Evolutionary conservation across 2,329 filamentous ascomycete genomes (phyloP), one percentile per base, ranked within the genome.

Genomic region (Hypoxylon sp.): DNA sequence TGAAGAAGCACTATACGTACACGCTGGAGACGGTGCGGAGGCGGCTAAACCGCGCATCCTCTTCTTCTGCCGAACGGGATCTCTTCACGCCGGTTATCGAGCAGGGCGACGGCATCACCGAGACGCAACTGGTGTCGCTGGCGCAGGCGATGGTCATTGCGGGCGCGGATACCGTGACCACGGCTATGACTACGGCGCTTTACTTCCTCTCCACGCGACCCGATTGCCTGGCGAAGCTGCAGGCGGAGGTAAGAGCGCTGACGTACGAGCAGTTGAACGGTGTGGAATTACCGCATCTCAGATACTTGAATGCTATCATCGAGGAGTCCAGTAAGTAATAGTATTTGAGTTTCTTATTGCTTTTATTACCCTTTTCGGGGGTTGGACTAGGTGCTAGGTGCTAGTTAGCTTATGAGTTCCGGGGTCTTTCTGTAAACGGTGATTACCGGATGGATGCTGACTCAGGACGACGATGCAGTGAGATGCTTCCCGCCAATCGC

Each of bases 91-190:
- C 71, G 19, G 50, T 74, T 13, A 48, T 75, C 13, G 63, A 65
- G 48, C 62, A 66, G 11, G 66, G 54, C n/a, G 60, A 51, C n/a
- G 60, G 48, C 10, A 35, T 70, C 8, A 48, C 58, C 14, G 71
- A 74, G 61, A 31, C 37, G 14, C 60, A 73, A 37, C 69, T 78
- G 4, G 72, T 75, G 33, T 72, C 71, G 19, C 63, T 73, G 22
- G 67, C 72, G 6, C 68, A 73, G 37, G 71, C 66, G 3, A 59
- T 77, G 66, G 62, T 84, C 33, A 75, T 81, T 14, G 82, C 82
- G 1, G 82, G 83, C 8, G 80, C 79, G 1, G 83, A 84, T 66
- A 85, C 83, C 3, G 80, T 80, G 0, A 78, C 82, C 0, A 80
- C 80, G 1, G 76, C 78, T 0, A 73, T 84, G 17, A 78, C 76